Conservation (phyloP, 2,329 filamentous ascomycete genomes). For the Colletotrichum navitas region DNA sequence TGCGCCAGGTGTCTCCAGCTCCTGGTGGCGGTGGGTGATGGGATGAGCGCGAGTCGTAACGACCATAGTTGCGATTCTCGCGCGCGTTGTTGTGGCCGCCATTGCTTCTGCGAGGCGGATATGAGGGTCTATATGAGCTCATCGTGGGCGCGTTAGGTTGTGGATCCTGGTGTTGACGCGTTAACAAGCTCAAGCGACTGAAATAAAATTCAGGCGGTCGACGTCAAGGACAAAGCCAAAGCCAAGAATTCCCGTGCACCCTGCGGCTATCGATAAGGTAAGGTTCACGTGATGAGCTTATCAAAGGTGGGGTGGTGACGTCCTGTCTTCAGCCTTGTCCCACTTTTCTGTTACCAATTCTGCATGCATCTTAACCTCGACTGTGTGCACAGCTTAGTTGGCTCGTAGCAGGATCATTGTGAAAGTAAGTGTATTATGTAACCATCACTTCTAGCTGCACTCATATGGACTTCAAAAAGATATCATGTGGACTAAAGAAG, state of each 20-base stretch:
- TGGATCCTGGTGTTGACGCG: conserved; percentile 41
- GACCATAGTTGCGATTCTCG: conserved; percentile 31
- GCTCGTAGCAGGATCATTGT: background rate
- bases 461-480: background rate
- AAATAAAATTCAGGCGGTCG: conserved; percentile 32
- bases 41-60: conserved; percentile 19
- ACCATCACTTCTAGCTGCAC: background rate
- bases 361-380: too few species aligned
- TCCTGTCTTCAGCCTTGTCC: background rate
- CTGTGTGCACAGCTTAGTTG: background rate
- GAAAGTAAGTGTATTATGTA: too few species aligned
- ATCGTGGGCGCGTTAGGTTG: conserved; percentile 37
- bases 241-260: conserved; percentile 27
- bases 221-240: conserved; percentile 25
- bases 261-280: conserved; percentile 31
- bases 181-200: conserved; percentile 23
- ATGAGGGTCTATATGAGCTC: conserved; percentile 41
- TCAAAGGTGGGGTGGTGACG: conserved; percentile 4
- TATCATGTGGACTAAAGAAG: background rate
- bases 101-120: conserved; percentile 31
- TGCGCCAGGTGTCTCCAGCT: conserved; percentile 26
- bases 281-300: conserved; percentile 17
- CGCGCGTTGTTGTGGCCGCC: conserved; percentile 1
- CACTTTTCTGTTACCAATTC: background rate
- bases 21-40: conserved; percentile 27